These are phyloP conservation scores for Pythium phragmitis DNA, from an alignment of 352 stramenopile genomes.

Conservation along the genomic window DNA sequence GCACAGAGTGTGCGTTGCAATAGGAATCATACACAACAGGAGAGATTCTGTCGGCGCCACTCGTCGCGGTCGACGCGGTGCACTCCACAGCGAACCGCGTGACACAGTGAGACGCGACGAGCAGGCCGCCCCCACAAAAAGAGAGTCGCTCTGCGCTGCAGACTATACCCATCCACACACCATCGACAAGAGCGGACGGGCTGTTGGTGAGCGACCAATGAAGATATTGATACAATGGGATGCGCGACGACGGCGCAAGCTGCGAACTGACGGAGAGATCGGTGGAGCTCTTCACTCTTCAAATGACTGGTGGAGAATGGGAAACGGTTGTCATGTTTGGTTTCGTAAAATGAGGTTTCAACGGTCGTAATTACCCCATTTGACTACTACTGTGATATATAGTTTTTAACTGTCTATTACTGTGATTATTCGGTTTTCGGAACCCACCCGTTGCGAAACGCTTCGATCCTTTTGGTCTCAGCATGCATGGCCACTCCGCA, in stretches of 20 bases:
- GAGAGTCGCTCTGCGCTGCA: constrained; percentile 55
- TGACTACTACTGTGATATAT: constrained; percentile 6
- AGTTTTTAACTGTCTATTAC: not conserved
- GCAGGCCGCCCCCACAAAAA: constrained; percentile 26
- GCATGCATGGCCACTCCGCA: constrained; percentile 3
- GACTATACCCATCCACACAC: constrained; percentile 79
- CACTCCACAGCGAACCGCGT: constrained; percentile 8
- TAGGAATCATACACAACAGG: constrained; percentile 13
- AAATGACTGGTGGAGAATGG: constrained; percentile 10
- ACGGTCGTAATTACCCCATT: not conserved
- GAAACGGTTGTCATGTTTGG: not conserved
- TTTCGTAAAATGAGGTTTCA: constrained; percentile 10
- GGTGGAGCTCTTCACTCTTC: not conserved
- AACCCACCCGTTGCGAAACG: constrained; percentile 19
- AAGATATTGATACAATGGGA: not conserved
- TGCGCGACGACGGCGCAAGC: not conserved
- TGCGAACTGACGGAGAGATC: constrained; percentile 20
- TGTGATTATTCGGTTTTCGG: constrained; percentile 1
- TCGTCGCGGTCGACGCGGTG: constrained; percentile 4
- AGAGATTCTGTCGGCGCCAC: constrained; percentile 1
- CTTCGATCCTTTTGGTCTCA: constrained; percentile 6
- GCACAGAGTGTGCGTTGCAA: constrained; percentile 88
- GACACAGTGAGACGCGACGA: constrained; percentile 14
- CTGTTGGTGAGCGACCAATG: constrained; percentile 64
- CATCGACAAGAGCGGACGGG: constrained; percentile 37